Evolutionary conservation across 371 early-diverging fungal genomes (phyloP).

Genomic region (Lichtheimia ramosa): DNA sequence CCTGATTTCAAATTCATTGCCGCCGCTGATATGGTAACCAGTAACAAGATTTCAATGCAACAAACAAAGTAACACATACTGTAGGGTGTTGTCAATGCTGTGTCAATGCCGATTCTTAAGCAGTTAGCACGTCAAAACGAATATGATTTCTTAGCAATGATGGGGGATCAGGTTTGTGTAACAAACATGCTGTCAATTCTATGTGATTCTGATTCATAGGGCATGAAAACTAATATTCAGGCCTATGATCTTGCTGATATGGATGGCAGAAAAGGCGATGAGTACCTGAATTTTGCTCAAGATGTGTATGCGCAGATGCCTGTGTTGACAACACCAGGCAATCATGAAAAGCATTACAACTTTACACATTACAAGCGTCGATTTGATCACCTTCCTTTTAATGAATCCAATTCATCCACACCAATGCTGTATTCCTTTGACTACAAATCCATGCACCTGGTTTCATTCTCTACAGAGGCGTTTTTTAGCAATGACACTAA

Average conservation of each 20-base stretch:
- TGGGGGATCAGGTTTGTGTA: slow-evolving; percentile 24
- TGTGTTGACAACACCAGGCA: slow-evolving; percentile 16
- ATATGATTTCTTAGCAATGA: slow-evolving; percentile 34
- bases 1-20: slow-evolving; percentile 22
- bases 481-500: slow-evolving; percentile 9
- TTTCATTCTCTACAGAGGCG: slow-evolving; percentile 17
- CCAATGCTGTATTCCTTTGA: slow-evolving; percentile 16
- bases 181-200: neutral
- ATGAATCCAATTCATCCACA: slow-evolving; percentile 15
- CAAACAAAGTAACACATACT: neutral
- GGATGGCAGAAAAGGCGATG: slow-evolving; percentile 20
- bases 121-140: slow-evolving; percentile 17
- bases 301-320: slow-evolving; percentile 20
- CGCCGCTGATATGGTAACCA: slow-evolving; percentile 25
- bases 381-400: slow-evolving; percentile 17
- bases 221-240: slow-evolving; percentile 9
- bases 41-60: neutral
- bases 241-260: slow-evolving; percentile 25
- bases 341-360: slow-evolving; percentile 24
- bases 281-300: slow-evolving; percentile 24
- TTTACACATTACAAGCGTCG: slow-evolving; percentile 23
- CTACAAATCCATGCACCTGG: slow-evolving; percentile 22
- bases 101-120: slow-evolving; percentile 21
- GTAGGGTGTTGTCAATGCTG: slow-evolving; percentile 34
- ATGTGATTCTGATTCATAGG: neutral